phyloP scores from a whole-genome alignment of 2,329 filamentous ascomycete species.

The Hypoxylon sp. region DNA sequence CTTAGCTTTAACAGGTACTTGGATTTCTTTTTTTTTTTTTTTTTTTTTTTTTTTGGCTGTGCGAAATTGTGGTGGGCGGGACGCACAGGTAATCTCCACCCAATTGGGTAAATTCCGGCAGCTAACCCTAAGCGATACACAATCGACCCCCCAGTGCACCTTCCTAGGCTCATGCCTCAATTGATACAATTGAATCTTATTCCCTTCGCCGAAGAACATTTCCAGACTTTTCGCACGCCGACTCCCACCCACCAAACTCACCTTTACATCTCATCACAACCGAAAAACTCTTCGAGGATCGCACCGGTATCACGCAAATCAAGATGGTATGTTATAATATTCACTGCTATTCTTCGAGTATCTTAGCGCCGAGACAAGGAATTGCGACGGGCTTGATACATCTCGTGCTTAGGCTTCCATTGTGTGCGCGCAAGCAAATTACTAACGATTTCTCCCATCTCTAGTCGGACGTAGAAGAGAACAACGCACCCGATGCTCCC shows the following conservation, averaged over 20 bases:
- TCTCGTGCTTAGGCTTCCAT: conserved; percentile 28
- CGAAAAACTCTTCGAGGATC: conserved; percentile 75
- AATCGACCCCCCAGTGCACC: conserved; percentile 37
- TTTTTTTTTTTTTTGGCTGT: conserved; percentile 37
- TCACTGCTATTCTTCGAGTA: neutral
- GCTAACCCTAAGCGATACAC: conserved; percentile 54
- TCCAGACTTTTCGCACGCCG: conserved; percentile 43
- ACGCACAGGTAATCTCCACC: conserved; percentile 26
- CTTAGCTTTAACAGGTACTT: neutral
- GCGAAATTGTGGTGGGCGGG: conserved; percentile 39
- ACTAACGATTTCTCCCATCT: conserved; percentile 42
- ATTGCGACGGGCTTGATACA: conserved; percentile 29
- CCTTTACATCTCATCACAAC: conserved; percentile 51
- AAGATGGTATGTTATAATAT: conserved; percentile 70
- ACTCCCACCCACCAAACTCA: conserved; percentile 46
- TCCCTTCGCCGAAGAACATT: conserved; percentile 43
- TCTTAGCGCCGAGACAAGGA: conserved; percentile 2
- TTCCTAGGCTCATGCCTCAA: conserved; percentile 46
- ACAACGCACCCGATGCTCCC: conserved; percentile 83
- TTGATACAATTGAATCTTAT: conserved; percentile 43
- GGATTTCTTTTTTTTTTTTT: conserved; percentile 34
- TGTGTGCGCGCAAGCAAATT: conserved; percentile 44
- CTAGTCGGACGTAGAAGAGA: conserved; percentile 99
- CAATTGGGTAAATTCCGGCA: conserved; percentile 52
- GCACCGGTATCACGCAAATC: conserved; percentile 70